Conservation (phyloP, 2,329 filamentous ascomycete genomes). For the Fusarium lyarnte region DNA sequence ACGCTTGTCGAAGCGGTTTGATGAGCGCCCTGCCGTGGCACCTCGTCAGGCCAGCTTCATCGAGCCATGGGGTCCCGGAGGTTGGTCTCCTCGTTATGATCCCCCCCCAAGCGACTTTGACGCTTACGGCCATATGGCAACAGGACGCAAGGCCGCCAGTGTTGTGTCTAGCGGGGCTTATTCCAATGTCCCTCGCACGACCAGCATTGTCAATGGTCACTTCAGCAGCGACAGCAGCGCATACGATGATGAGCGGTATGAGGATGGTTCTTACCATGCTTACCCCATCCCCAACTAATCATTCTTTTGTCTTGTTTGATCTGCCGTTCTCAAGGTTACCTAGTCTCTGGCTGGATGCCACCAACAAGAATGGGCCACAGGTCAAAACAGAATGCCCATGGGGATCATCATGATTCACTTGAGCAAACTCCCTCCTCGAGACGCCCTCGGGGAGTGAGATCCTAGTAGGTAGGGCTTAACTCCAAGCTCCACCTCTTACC, state of each 20-base stretch:
- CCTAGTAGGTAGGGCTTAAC: slow-evolving; percentile 32
- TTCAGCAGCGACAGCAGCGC: slow-evolving; percentile 46
- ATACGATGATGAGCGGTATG: slow-evolving; percentile 45
- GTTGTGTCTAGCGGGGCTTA: slow-evolving; percentile 38
- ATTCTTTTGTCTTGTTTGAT: slow-evolving; percentile 19
- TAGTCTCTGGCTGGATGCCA: background rate
- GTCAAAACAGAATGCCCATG: slow-evolving; percentile 16
- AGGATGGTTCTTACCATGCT: slow-evolving; percentile 51
- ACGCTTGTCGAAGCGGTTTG: slow-evolving; percentile 52
- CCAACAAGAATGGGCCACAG: background rate
- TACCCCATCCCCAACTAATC: slow-evolving; percentile 47
- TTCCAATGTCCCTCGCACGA: slow-evolving; percentile 46
- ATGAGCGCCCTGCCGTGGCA: slow-evolving; percentile 44
- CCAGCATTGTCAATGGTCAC: slow-evolving; percentile 40
- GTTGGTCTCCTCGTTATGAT: slow-evolving; percentile 43
- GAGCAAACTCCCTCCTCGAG: slow-evolving; percentile 9
- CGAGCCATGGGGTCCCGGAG: slow-evolving; percentile 47
- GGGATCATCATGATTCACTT: slow-evolving; percentile 8
- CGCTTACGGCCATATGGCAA: slow-evolving; percentile 42
- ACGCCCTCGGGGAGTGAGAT: slow-evolving; percentile 12
- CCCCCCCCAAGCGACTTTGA: slow-evolving; percentile 39
- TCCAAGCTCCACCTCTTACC: slow-evolving; percentile 28
- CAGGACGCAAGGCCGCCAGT: slow-evolving; percentile 42
- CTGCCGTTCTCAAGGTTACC: background rate
- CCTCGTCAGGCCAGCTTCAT: slow-evolving; percentile 49